phyloP scores from a whole-genome alignment of 768 basidiomycete species.

The Russula compacta region DNA sequence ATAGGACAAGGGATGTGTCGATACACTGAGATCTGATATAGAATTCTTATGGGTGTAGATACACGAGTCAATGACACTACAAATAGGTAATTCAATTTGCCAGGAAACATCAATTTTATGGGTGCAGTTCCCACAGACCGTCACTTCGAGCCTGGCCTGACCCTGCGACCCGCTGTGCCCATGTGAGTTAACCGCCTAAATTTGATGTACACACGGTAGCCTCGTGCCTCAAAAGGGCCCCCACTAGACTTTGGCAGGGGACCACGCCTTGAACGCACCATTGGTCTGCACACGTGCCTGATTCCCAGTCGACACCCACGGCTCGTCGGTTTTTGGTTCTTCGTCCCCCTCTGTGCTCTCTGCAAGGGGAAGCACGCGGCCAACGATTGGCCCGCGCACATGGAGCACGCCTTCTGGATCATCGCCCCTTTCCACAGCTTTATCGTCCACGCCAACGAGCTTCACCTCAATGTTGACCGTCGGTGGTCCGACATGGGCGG shows the following conservation, averaged over 20 bases:
- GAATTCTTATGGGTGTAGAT: neutral
- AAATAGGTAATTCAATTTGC: neutral
- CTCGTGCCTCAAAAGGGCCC: neutral
- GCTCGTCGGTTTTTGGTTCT: conserved; percentile 17
- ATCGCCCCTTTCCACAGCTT: conserved; percentile 48
- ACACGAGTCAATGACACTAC: neutral
- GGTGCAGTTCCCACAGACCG: neutral
- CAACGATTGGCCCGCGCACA: conserved; percentile 69
- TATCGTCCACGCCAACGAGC: conserved; percentile 61
- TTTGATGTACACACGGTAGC: neutral
- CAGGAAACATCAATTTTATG: neutral
- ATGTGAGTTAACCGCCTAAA: too few species aligned
- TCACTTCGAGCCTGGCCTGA: too few species aligned
- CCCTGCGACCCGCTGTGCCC: too few species aligned
- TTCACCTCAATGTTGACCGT: conserved; percentile 80
- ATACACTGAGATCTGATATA: neutral
- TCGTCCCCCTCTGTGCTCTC: conserved; percentile 31
- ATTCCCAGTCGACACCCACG: conserved; percentile 28
- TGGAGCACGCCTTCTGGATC: conserved; percentile 56
- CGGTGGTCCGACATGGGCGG: conserved; percentile 64
- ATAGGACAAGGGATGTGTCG: too few species aligned
- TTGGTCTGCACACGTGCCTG: conserved; percentile 29
- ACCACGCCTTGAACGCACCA: conserved; percentile 30
- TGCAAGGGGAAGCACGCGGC: conserved; percentile 37
- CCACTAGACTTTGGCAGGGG: neutral